Evolutionary conservation across 805 yeast species (phyloP), one percentile per base, ranked within the genome.

Genomic region (Peterozyma xylosa): DNA sequence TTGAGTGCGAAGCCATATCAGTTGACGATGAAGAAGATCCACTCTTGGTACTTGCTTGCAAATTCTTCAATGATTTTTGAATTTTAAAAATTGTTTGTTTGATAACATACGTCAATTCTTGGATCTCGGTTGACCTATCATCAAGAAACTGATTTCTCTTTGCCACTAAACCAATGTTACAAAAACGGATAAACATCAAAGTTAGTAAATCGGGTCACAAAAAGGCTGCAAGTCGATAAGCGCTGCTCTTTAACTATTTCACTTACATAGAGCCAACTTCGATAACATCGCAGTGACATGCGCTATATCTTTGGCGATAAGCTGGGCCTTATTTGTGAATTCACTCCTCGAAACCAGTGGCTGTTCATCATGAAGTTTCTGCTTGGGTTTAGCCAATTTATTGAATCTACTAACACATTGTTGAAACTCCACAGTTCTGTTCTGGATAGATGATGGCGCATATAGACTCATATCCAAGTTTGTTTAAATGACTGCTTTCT

Each of bases 121-220:
- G 86, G 50, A 93, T 87, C 58, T 93, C 98, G 13, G 87, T 82
- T 1, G 98, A 97, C 52, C 85, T 82, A 63, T 93, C 99, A 57
- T 90, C 96, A 52, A 93, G 87, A 58, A 91, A 64, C 15, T 96
- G 95, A 59, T 89, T 90, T 53, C 89, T 72, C 60, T 85, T 88
- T 3, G 99, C 97, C 50, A 93, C 57, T 33, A 62, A 4, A 21
- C 27, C 27, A 21, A 21, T 4, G 27, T 5, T 5, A 5, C 7
- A 7, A 21, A 21, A 21, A 21, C 4, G 7, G 27, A 21, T 21
- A 21, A 21, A 21, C 27, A 21, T 21, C 27, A 21, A 27, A 5
- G 27, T 21, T 21, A 21, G 27, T 21, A 21, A n/a, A 18, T 27
- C 30, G 7, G 15, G 32, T 38, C 11, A 11, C 27, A 15, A 34